Evolutionary conservation across 768 basidiomycete species (phyloP), one percentile per base, ranked within the genome.

Genomic region (Naganishia friedmannii): DNA sequence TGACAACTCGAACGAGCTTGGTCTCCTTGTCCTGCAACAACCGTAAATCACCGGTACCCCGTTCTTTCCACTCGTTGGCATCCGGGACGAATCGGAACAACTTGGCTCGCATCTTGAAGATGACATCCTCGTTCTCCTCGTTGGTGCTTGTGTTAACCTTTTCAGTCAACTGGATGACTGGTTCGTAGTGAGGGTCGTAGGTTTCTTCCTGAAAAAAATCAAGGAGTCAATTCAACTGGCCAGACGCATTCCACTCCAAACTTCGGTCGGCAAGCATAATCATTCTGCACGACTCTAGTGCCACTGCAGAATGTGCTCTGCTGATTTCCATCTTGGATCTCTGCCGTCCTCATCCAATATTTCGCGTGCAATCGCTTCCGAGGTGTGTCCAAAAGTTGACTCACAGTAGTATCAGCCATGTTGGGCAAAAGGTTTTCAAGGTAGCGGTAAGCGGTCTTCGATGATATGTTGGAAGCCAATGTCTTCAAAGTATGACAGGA

Each of bases 71-170:
- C 83, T 98, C 95, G 65, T 87, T 84, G 60, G 87, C 84, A 39
- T 78, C 82, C 70, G 86, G 80, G 75, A 90, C 89, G 83, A 98
- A 99, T 79, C 96, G 88, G 87, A 98, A 99, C 71, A 99, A 87
- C 84, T 98, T 98, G 76, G 96, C 90, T 76, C 95, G 91, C 95
- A 97, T 91, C 86, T 98, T 98, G 88, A 97, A 97, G 73, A 90
- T 83, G 32, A 89, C 87, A 32, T 90, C 86, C 82, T 99, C 96
- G 75, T 95, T 89, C 80, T 98, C 96, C 82, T 99, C 96, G 78
- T 86, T 84, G 8, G 95, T 98, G 87, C 94, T 94, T 68, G 88
- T 89, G 80, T 93, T 91, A 72, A 99, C 91, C 80, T 92, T 88
- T 82, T 99, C 90, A 9, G 93, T 95, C 82, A 98, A 90, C 83